Conservation (phyloP, 2,329 filamentous ascomycete species). For the Clonostachys solani region DNA sequence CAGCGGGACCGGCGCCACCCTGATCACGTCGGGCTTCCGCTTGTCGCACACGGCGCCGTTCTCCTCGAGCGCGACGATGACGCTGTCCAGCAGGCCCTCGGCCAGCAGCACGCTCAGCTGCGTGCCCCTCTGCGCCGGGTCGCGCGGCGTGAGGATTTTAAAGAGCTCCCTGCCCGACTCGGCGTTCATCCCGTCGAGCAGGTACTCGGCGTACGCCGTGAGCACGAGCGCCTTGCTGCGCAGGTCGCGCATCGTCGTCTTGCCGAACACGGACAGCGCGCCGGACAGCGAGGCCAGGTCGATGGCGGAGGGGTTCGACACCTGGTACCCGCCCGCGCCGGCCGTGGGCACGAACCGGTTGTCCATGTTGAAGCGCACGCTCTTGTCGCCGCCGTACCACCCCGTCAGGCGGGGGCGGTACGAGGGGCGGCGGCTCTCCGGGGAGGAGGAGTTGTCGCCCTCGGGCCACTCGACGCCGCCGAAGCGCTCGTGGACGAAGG, state of each 20-base stretch:
- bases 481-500: slow-evolving; percentile 77
- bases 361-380: slow-evolving; percentile 76
- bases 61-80: slow-evolving; percentile 59
- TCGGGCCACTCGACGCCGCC: slow-evolving; percentile 45
- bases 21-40: slow-evolving; percentile 78
- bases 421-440: slow-evolving; percentile 9
- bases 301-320: slow-evolving; percentile 78
- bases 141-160: slow-evolving; percentile 64
- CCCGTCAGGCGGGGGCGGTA: slow-evolving; percentile 69
- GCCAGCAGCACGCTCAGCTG: slow-evolving; percentile 72
- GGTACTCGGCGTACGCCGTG: slow-evolving; percentile 71
- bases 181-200: slow-evolving; percentile 45
- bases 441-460: slow-evolving; percentile 23
- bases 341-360: slow-evolving; percentile 73
- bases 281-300: slow-evolving; percentile 73
- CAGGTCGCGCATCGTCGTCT: slow-evolving; percentile 65
- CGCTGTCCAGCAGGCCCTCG: slow-evolving; percentile 64
- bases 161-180: slow-evolving; percentile 37
- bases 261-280: slow-evolving; percentile 68
- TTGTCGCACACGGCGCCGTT: slow-evolving; percentile 76
- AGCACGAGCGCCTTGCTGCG: slow-evolving; percentile 67
- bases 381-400: slow-evolving; percentile 85
- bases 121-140: slow-evolving; percentile 66
- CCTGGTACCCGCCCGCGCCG: slow-evolving; percentile 77
- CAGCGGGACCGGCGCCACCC: slow-evolving; percentile 77